Percentiles rank a stretch among this genome's conserved stretches.
Conservation (phyloP, 2,329 filamentous ascomycete species). For the Beauveria sp. region DNA sequence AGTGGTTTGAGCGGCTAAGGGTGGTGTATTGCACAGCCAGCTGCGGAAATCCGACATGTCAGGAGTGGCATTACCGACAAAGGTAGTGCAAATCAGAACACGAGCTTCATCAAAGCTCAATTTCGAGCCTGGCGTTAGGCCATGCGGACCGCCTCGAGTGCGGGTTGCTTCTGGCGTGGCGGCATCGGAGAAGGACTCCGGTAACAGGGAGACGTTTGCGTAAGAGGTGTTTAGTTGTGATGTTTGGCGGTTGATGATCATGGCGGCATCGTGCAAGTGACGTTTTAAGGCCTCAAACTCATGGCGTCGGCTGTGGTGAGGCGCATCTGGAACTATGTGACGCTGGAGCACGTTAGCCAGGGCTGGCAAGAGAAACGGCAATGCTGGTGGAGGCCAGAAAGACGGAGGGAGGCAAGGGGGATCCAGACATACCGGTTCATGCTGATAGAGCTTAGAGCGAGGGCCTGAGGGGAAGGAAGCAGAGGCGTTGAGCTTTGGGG, state of each 20-base stretch:
- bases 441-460: conserved; percentile 19
- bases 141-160: conserved; percentile 31
- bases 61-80: conserved; percentile 56
- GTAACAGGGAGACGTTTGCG: conserved; percentile 46
- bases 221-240: conserved; percentile 42
- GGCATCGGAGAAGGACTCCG: conserved; percentile 10
- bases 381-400: conserved; percentile 10
- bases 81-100: conserved; percentile 58
- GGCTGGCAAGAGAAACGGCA: conserved; percentile 28
- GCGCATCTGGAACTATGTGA: conserved; percentile 6
- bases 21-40: conserved; percentile 53
- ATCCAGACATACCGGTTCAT: neutral
- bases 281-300: conserved; percentile 61
- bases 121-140: conserved; percentile 43
- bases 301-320: conserved; percentile 38
- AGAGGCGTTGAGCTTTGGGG: conserved; percentile 29
- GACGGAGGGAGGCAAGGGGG: neutral
- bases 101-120: conserved; percentile 55
- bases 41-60: conserved; percentile 60
- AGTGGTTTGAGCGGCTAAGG: conserved; percentile 49
- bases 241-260: conserved; percentile 57
- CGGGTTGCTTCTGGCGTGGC: neutral
- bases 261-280: conserved; percentile 60
- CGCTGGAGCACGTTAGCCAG: conserved; percentile 4
- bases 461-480: neutral